Evolutionary conservation across 768 basidiomycete species (phyloP), one percentile per base, ranked within the genome.

Genomic region (Calocera viscosa): DNA sequence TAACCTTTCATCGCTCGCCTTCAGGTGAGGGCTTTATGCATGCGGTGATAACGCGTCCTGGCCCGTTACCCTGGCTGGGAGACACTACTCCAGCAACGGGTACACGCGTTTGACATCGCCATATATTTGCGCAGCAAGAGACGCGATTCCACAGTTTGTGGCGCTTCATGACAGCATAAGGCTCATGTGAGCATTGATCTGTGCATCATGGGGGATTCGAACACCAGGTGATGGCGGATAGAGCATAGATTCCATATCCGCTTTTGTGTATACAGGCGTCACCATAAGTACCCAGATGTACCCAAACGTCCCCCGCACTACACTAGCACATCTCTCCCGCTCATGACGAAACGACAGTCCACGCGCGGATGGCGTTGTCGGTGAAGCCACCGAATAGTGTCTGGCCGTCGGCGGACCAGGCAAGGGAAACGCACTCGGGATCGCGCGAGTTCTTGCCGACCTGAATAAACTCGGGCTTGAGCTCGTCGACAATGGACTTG

Each of bases 401-500:
- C 81, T 96, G 93, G 67, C 96, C 96, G 77, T 96, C 94, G 60
- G 95, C 88, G 66, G 94, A 96, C 96, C 96, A 99, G 69, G 96
- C 91, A 72, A 98, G 90, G 64, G 94, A 97, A 49, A 94, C 89
- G 77, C 91, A 94, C 79, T 96, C 92, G 35, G 80, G 79, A 69
- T 75, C 72, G 64, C 71, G 69, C 22, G 86, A 82, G 67, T 86
- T 84, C 71, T 83, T 82, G 65, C 83, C 79, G 68, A 87, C 84
- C 72, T 92, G 89, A 69, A 85, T 83, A 77, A 91, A 94, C 73
- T 94, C 89, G 69, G 95, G 93, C 81, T 90, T 93, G 82, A 98
- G 91, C 81, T 98, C 95, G 73, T 98, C 96, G 68, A 99, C 96
- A 75, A 97, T 96, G 24, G 91, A 94, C 93, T 97, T 98, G 88